phyloP scores from a whole-genome alignment of 352 stramenopile species.

The Globisporangium acanthophoron region DNA sequence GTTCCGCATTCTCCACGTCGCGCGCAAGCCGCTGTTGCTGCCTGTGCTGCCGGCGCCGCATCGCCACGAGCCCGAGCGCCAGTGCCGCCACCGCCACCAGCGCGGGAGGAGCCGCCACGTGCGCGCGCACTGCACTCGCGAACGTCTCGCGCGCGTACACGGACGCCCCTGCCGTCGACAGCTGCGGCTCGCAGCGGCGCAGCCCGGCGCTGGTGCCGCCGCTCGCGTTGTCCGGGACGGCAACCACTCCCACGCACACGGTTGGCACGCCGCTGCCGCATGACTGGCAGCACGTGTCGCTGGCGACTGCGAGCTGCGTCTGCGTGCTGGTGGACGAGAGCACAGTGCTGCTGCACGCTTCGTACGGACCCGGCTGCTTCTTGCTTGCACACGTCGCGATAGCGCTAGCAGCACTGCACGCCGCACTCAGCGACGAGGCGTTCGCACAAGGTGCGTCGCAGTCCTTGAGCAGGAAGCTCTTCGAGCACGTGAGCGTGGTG shows the following conservation, averaged over 20 bases:
- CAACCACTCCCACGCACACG: slow-evolving; percentile 2
- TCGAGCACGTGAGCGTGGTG: slow-evolving; percentile 6
- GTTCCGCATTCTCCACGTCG: background rate
- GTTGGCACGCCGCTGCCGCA: background rate
- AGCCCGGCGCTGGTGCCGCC: background rate
- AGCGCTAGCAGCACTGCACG: background rate
- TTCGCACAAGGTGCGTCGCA: slow-evolving; percentile 20
- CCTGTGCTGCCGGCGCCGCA: background rate
- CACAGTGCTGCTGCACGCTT: slow-evolving; percentile 5
- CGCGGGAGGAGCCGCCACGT: background rate
- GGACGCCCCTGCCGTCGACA: background rate
- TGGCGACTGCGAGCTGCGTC: slow-evolving; percentile 1
- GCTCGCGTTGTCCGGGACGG: background rate
- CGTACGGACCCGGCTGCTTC: background rate
- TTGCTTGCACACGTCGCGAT: background rate
- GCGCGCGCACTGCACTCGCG: background rate
- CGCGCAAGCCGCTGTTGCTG: background rate
- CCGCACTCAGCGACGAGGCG: background rate
- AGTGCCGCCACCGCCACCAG: background rate
- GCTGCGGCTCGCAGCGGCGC: slow-evolving; percentile 8
- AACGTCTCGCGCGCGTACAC: background rate
- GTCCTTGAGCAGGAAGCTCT: slow-evolving; percentile 18
- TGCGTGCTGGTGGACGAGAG: background rate
- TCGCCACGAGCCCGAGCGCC: background rate
- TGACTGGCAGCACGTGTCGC: slow-evolving; percentile 9